phyloP scores from a whole-genome alignment of 805 yeast species.

The Candida rishiriensis region DNA sequence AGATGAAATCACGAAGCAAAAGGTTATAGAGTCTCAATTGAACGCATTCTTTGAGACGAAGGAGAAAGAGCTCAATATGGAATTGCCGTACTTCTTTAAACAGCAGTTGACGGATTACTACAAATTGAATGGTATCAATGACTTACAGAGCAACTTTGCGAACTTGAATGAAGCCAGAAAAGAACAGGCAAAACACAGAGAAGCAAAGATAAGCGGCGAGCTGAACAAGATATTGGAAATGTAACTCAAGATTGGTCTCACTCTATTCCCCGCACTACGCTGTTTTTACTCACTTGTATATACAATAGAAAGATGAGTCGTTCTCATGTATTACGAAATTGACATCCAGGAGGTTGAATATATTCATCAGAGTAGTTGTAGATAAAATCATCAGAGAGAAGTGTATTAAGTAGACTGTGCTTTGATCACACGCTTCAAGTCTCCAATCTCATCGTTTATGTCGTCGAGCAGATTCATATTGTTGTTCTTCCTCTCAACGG shows the following conservation, averaged over 20 bases:
- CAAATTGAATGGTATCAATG: slow-evolving; percentile 19
- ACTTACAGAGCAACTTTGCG: slow-evolving; percentile 20
- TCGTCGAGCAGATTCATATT: slow-evolving; percentile 25
- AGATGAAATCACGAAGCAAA: slow-evolving; percentile 23
- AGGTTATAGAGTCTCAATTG: slow-evolving; percentile 22
- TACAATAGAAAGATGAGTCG: not conserved
- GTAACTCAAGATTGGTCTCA: too few species aligned
- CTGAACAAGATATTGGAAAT: too few species aligned
- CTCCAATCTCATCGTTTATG: slow-evolving; percentile 22
- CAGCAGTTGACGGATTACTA: slow-evolving; percentile 21
- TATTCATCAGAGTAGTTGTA: not conserved
- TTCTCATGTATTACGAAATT: not conserved
- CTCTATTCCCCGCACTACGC: not conserved
- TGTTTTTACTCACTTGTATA: not conserved
- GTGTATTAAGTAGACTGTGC: not conserved
- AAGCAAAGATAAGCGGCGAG: not conserved
- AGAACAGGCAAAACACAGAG: slow-evolving; percentile 5
- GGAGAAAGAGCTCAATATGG: slow-evolving; percentile 24
- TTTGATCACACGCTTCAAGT: slow-evolving; percentile 10
- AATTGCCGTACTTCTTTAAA: slow-evolving; percentile 27
- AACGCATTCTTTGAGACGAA: slow-evolving; percentile 26
- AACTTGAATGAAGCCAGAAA: slow-evolving; percentile 19
- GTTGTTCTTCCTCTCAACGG: slow-evolving; percentile 2
- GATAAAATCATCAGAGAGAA: not conserved
- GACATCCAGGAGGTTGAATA: not conserved